Evolutionary conservation across 192 early-diverging fungal species (phyloP).

Genomic region (Helicostylum pulchrum): DNA sequence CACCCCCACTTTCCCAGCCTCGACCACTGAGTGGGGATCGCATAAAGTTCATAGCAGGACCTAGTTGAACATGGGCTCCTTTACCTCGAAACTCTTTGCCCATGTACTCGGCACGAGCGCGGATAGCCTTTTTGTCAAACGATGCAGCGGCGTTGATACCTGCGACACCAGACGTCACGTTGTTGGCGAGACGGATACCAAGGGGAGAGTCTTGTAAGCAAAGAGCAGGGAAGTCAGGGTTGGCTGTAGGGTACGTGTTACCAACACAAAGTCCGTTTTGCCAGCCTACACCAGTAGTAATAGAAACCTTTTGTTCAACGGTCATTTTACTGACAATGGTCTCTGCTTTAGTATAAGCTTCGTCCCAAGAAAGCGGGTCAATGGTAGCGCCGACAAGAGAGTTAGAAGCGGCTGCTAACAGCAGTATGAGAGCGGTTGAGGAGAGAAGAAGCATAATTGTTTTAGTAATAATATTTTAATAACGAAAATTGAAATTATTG

Average conservation of each 20-base stretch:
- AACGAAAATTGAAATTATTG: no score
- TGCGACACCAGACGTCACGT: slow-evolving; percentile 45
- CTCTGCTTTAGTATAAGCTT: slow-evolving; percentile 22
- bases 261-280: slow-evolving; percentile 43
- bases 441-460: no score
- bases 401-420: no score
- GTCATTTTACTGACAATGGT: slow-evolving; percentile 36
- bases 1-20: slow-evolving; percentile 30
- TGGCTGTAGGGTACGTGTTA: slow-evolving; percentile 30
- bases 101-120: slow-evolving; percentile 41
- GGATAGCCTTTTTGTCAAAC: slow-evolving; percentile 55
- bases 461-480: no score
- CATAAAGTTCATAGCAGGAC: slow-evolving; percentile 37
- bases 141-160: slow-evolving; percentile 60
- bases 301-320: slow-evolving; percentile 40
- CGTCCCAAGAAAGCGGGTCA: slow-evolving; percentile 3
- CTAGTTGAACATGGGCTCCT: slow-evolving; percentile 56
- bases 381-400: no score
- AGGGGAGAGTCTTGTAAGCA: slow-evolving; percentile 57
- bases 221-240: slow-evolving; percentile 40
- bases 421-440: no score
- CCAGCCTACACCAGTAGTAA: slow-evolving; percentile 49
- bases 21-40: slow-evolving; percentile 20
- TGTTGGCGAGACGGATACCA: slow-evolving; percentile 41
- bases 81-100: slow-evolving; percentile 55